Base-by-base conservation (phyloP, 129 eudicot species). In the Solidago caesia region DNA sequence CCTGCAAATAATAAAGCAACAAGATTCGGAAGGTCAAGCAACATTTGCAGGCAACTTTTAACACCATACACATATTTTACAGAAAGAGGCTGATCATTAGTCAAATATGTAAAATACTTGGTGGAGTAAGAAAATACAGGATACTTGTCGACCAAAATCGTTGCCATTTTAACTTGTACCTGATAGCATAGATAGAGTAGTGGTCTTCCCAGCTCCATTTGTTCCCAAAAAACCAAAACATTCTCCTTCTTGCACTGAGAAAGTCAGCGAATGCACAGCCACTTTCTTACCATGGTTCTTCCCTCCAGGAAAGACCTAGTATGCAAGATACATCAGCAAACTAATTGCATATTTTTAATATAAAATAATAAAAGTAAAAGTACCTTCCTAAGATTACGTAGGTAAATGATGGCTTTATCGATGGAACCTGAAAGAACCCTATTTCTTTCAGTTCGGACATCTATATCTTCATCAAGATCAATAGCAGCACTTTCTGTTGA, bases 181-280 rank as follows among this genome's bases (percentile, higher is more conserved):
- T 70, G 91, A 88, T 80, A 94, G 85, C 98, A 94, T 94, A 67
- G 98, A 94, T 74, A 94, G 71, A 62, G 98, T 90, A 43, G 98
- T 90, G 56, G 98, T 94, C 80, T 94, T 94, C 73, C 98, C 98
- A 59, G 98, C 98, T 75, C 98, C 98, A 85, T 94, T 94, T 12
- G 97, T 90, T 83, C 98, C 98, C 60, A 94, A 85, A 80, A 94
- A 94, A 46, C 98, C 98, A 84, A 94, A 94, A 68, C 98, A 94
- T 79, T 94, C 98, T 57, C 98, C 98, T 90, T 94, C 98, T 81
- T 90, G 92, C 63, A 94, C 98, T 12, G 97, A 86, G 82, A 94
- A 94, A 74, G 97, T 90, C 90, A 94, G 75, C 11, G 97, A 88
- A 77, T 94, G 84, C 68, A 94, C 98, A 6, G 98, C 97, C 82